Percentiles rank a stretch among this genome's conserved stretches.
Evolutionary conservation across 805 yeast species (phyloP).

Genomic region (Metschnikowia chrysomelidarum): DNA sequence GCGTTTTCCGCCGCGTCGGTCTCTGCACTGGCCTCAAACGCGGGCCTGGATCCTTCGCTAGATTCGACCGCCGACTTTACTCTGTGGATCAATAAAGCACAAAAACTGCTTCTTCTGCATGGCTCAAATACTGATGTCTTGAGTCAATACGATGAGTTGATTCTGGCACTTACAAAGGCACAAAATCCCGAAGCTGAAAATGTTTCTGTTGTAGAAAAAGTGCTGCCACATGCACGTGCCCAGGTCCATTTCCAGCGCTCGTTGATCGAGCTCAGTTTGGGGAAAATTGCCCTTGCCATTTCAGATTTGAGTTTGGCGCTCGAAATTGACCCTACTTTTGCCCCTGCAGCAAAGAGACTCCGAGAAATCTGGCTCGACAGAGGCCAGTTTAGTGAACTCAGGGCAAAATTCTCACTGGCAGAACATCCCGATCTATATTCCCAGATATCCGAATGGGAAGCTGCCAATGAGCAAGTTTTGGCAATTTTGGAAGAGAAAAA

Average conservation of each 20-base stretch:
- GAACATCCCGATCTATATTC: constrained; percentile 14
- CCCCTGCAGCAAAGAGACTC: constrained; percentile 50
- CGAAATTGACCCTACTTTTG: constrained; percentile 36
- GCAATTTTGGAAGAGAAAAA: constrained; percentile 10
- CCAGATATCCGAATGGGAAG: constrained; percentile 21
- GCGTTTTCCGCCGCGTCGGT: background rate
- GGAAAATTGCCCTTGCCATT: constrained; percentile 53
- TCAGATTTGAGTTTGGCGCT: constrained; percentile 50
- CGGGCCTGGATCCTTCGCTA: too few relatives aligned
- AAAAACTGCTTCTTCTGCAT: constrained; percentile 14
- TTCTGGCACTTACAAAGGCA: constrained; percentile 9
- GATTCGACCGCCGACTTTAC: constrained; percentile 1
- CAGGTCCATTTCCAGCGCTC: constrained; percentile 60
- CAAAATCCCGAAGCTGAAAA: background rate
- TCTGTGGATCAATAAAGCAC: constrained; percentile 16
- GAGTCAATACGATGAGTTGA: constrained; percentile 15
- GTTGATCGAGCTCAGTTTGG: constrained; percentile 54
- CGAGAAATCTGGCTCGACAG: constrained; percentile 48
- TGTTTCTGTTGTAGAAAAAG: constrained; percentile 1
- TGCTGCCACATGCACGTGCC: constrained; percentile 18
- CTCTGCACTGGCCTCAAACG: background rate
- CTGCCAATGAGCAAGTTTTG: constrained; percentile 14
- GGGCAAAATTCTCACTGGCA: constrained; percentile 10
- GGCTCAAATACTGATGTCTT: constrained; percentile 18
- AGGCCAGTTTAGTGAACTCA: constrained; percentile 46